Percentiles rank a stretch among this genome's conserved stretches.
These are phyloP conservation scores for Hypoxylon lenormandii DNA, from an alignment of 495 filamentous ascomycete species.

Conservation along the genomic window DNA sequence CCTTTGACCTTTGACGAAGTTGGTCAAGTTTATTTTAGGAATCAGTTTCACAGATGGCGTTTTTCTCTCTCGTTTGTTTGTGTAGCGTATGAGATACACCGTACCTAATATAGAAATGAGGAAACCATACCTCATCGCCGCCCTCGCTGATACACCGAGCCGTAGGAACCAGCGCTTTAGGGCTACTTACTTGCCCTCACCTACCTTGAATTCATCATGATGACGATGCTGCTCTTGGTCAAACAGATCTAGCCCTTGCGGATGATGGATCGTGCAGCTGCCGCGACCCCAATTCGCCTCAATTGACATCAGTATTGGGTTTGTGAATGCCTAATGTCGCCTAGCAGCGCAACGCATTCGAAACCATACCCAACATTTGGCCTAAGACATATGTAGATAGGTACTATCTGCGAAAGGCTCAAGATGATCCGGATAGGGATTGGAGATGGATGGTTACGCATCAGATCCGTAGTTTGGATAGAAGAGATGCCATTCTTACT, in stretches of 20 bases:
- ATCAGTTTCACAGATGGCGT: background rate
- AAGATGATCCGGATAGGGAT: background rate
- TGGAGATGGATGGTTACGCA: background rate
- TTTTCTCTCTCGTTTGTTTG: too few relatives aligned
- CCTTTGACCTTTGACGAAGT: background rate
- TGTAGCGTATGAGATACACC: background rate
- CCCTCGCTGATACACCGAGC: background rate
- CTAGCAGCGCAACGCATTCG: background rate
- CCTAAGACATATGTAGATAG: too few relatives aligned
- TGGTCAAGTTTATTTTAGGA: slow-evolving; percentile 4
- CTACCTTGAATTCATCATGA: slow-evolving; percentile 20
- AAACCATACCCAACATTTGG: background rate
- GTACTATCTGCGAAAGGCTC: too few relatives aligned
- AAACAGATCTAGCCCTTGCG: slow-evolving; percentile 29
- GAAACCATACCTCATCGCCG: background rate
- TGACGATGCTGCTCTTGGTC: slow-evolving; percentile 30
- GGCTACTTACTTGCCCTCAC: background rate
- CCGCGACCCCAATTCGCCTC: slow-evolving; percentile 44
- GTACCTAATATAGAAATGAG: too few relatives aligned
- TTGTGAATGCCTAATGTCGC: slow-evolving; percentile 22
- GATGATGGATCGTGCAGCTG: slow-evolving; percentile 35
- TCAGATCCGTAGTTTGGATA: background rate
- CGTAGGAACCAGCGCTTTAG: slow-evolving; percentile 8
- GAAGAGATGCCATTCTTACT: slow-evolving; percentile 22
- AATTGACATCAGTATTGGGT: slow-evolving; percentile 29